Base-by-base conservation (phyloP, 768 basidiomycete genomes). In the Leccinum broughii region DNA sequence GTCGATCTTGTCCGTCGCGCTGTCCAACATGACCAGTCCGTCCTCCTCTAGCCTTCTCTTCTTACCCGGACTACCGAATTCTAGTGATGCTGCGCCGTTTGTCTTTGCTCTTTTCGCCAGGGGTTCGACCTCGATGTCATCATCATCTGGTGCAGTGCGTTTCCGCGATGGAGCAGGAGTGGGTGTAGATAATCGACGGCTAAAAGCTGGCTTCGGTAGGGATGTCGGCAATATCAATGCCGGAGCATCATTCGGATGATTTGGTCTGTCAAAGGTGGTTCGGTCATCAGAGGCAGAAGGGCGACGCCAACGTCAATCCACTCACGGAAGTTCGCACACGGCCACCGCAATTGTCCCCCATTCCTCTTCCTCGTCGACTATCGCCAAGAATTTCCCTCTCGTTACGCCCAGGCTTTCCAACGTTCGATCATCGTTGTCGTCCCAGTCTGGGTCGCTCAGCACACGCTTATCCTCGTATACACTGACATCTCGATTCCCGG, bases 361-460 rank as follows among this genome's bases (percentile, higher is more conserved):
- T 59, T 86, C 87, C 6, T 84, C 90, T 32, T 95, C 92, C 67
- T 97, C 95, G 71, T 98, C 95, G 4, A 87, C 87, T 35, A 98
- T 89, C 5, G 87, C 86, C 68, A 98, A 69, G 77, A 97, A 96
- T 76, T 88, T 95, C 46, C 95, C 94, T 57, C 88, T 77, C 0
- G 82, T 85, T 34, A 96, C 85, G 51, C 84, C 89, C 57, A 98
- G 69, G 64, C 92, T 91, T 64, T 86, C 90, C 64, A 99, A 71
- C 51, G 92, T 93, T 62, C 89, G 81, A 3, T 83, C 88, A 61
- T 84, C 70, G 67, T 98, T 98, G 67, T 98, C 95, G 51, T 93
- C 89, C 82, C 90, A 96, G 69, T 98, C 96, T 7, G 93, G 93
- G 68, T 98, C 97, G 63, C 86, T 89, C 57, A 99, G 76, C 50